phyloP scores from a whole-genome alignment of 2,329 filamentous ascomycete species.

The Ceratocystis cacaofunesta region DNA sequence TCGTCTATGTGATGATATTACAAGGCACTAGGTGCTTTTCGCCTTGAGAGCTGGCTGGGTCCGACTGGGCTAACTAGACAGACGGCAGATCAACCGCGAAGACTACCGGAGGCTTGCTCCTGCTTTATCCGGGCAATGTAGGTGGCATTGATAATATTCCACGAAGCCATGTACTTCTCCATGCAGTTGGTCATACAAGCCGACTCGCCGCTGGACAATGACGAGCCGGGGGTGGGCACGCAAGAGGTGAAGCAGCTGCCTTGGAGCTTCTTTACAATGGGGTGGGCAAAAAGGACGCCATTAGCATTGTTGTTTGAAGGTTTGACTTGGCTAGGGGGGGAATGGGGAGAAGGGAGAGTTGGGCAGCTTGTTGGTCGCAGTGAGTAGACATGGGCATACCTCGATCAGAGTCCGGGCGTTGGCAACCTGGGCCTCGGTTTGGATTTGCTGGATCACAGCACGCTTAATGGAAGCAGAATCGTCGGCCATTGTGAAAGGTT shows the following conservation, averaged over 20 bases:
- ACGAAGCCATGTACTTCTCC: conserved; percentile 71
- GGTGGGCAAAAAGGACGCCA: neutral
- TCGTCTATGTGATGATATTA: conserved; percentile 6
- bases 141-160: conserved; percentile 57
- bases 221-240: conserved; percentile 52
- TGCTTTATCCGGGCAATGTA: conserved; percentile 51
- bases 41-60: neutral
- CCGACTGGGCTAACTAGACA: neutral
- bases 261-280: conserved; percentile 51
- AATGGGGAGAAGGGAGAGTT: too few species aligned
- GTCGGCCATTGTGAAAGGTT: conserved; percentile 11
- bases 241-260: conserved; percentile 70
- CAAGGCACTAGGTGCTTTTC: neutral
- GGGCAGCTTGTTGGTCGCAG: neutral
- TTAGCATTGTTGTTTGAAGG: neutral
- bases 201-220: conserved; percentile 52
- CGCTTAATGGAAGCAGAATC: conserved; percentile 44
- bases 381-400: conserved; percentile 30
- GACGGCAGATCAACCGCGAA: neutral
- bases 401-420: conserved; percentile 59
- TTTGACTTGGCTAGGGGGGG: neutral
- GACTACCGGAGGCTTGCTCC: conserved; percentile 30
- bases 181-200: conserved; percentile 62
- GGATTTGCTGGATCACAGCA: conserved; percentile 50
- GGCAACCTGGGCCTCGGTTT: conserved; percentile 46